phyloP scores from a whole-genome alignment of 1,284 basidiomycete species.

The Hypsizygus ulmarius region DNA sequence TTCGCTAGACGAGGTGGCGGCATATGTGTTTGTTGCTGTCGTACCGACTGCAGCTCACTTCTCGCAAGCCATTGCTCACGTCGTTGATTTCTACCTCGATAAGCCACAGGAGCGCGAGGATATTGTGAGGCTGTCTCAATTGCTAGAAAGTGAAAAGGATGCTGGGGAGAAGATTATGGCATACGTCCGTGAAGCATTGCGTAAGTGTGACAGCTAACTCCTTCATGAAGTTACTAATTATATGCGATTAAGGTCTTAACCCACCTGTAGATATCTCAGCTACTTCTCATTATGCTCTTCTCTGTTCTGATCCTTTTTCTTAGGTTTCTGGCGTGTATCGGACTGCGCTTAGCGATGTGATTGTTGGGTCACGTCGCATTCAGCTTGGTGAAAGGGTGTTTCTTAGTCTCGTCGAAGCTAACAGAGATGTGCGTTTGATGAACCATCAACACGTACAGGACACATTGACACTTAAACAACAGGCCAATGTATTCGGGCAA shows the following conservation, averaged over 20 bases:
- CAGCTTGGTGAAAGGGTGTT: constrained; percentile 36
- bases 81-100: constrained; percentile 63
- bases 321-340: constrained; percentile 42
- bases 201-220: constrained; percentile 31
- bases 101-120: constrained; percentile 39
- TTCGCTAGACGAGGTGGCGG: constrained; percentile 35
- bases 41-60: constrained; percentile 52
- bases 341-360: constrained; percentile 31
- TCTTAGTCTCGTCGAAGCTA: constrained; percentile 42
- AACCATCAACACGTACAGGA: neutral
- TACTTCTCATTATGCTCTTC: neutral
- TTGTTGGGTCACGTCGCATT: constrained; percentile 28
- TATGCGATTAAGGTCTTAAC: constrained; percentile 25
- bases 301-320: neutral
- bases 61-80: constrained; percentile 53
- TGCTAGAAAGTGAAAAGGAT: constrained; percentile 21
- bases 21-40: constrained; percentile 44
- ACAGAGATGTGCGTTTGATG: constrained; percentile 36
- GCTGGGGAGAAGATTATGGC: constrained; percentile 35
- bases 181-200: constrained; percentile 52
- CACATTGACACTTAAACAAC: neutral
- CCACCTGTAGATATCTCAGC: constrained; percentile 25
- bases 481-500: constrained; percentile 23
- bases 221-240: constrained; percentile 1
- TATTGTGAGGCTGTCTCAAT: constrained; percentile 37